Conservation (phyloP, 179 eudicot species). For the Corrigiola litoralis region DNA sequence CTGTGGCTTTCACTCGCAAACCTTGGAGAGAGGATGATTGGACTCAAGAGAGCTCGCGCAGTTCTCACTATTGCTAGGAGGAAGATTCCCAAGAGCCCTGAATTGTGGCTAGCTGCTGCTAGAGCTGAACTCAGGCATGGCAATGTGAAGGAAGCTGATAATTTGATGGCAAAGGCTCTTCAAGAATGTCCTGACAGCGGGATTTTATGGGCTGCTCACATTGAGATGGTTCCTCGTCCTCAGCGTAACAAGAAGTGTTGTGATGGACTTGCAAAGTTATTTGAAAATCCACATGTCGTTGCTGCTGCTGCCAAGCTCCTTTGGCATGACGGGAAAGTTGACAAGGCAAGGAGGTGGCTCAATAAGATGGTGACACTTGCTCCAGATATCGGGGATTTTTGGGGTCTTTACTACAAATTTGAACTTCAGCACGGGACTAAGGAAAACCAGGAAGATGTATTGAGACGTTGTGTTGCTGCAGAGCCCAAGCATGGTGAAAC, state of each 20-base stretch:
- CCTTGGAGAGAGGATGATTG: constrained; percentile 77
- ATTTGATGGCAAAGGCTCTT: constrained; percentile 86
- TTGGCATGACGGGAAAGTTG: constrained; percentile 94
- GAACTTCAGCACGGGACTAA: constrained; percentile 80
- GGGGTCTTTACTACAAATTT: constrained; percentile 82
- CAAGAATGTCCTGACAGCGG: constrained; percentile 91
- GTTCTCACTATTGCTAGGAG: constrained; percentile 77
- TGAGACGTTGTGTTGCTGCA: constrained; percentile 74
- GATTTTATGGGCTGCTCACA: constrained; percentile 79
- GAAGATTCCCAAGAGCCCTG: constrained; percentile 76
- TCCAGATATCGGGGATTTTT: constrained; percentile 87
- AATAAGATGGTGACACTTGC: constrained; percentile 78
- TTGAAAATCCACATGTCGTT: constrained; percentile 70
- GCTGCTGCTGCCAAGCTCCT: constrained; percentile 78
- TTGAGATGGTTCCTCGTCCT: constrained; percentile 85
- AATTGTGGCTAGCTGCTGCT: constrained; percentile 88
- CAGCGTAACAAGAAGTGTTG: constrained; percentile 70
- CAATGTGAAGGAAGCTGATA: constrained; percentile 69
- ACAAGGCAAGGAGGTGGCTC: constrained; percentile 78
- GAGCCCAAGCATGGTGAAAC: constrained; percentile 96
- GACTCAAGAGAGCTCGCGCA: constrained; percentile 82
- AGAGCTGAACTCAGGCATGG: constrained; percentile 78
- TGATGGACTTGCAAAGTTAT: constrained; percentile 69
- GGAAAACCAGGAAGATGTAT: constrained; percentile 64
- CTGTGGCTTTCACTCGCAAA: constrained; percentile 87